Evolutionary conservation across 768 basidiomycete genomes (phyloP).

Genomic region (Panellus pusillus): DNA sequence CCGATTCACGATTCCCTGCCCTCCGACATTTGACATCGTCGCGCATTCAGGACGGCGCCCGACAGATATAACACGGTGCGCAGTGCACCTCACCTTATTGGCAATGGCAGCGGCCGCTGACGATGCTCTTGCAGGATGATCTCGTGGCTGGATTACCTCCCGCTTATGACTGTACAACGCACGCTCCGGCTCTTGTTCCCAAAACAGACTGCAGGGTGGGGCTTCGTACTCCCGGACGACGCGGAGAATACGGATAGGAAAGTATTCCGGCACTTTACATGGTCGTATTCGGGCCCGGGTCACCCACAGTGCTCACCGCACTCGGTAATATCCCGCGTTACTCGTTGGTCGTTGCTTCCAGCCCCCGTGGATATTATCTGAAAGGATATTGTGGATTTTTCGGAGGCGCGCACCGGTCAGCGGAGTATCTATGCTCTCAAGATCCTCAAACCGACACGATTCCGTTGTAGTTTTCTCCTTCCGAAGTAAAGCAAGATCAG

Average conservation of each 20-base stretch:
- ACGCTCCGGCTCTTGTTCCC: constrained; percentile 7
- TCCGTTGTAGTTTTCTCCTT: not conserved
- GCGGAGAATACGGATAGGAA: constrained; percentile 3
- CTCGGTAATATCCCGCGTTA: not conserved
- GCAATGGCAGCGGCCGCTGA: too few relatives aligned
- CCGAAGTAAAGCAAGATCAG: not conserved
- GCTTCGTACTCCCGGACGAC: not conserved
- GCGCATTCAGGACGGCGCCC: not conserved
- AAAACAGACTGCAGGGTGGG: not conserved
- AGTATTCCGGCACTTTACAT: constrained; percentile 1
- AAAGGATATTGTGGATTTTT: constrained; percentile 8
- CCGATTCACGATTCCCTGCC: constrained; percentile 3
- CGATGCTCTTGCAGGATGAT: not conserved
- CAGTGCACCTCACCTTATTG: not conserved
- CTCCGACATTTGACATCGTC: constrained; percentile 6
- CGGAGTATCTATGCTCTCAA: not conserved
- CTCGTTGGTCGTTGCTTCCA: constrained; percentile 8
- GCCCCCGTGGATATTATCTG: constrained; percentile 11
- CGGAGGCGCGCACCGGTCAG: not conserved
- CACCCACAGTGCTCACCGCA: constrained; percentile 1
- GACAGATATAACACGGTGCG: constrained; percentile 8
- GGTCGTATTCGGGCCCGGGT: constrained; percentile 1
- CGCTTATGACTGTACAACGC: constrained; percentile 11
- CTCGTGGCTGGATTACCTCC: constrained; percentile 13
- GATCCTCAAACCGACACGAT: not conserved